phyloP scores from a whole-genome alignment of 305 asterid species.

The Nicotiana rustica region DNA sequence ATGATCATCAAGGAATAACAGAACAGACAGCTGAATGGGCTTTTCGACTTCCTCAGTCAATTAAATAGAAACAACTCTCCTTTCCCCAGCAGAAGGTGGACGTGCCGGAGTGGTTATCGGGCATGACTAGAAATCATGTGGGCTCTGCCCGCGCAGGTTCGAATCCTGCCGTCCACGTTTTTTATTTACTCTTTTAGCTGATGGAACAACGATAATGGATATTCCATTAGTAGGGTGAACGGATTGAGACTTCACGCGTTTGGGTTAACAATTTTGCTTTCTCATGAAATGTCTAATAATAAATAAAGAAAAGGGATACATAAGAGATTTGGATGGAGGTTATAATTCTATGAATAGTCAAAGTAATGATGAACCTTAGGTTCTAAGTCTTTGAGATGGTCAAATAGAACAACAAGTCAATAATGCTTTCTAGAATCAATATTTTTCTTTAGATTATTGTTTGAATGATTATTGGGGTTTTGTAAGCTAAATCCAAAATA shows the following conservation, averaged over 20 bases:
- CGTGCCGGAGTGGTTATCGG: constrained; percentile 99
- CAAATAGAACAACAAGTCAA: not conserved
- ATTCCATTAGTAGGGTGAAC: not conserved
- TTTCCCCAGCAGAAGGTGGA: constrained; percentile 52
- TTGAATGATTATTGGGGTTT: not conserved
- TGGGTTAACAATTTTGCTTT: not conserved
- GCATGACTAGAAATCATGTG: constrained; percentile 99
- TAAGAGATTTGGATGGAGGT: not conserved
- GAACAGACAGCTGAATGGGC: no score
- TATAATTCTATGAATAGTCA: not conserved
- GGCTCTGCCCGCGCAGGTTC: constrained; percentile 99
- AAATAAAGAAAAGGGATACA: no score
- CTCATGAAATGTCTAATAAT: no score
- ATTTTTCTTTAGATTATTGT: not conserved
- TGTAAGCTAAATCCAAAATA: not conserved
- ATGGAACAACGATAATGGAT: not conserved
- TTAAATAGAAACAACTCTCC: no score
- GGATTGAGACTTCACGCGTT: not conserved
- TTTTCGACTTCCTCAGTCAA: not conserved
- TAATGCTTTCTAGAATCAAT: not conserved
- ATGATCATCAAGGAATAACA: not conserved
- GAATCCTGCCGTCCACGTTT: constrained; percentile 62
- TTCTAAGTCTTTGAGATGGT: not conserved
- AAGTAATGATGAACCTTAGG: not conserved
- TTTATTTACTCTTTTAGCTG: not conserved